phyloP scores from a whole-genome alignment of 345 rosid genomes.

The Citropsis articulata region DNA sequence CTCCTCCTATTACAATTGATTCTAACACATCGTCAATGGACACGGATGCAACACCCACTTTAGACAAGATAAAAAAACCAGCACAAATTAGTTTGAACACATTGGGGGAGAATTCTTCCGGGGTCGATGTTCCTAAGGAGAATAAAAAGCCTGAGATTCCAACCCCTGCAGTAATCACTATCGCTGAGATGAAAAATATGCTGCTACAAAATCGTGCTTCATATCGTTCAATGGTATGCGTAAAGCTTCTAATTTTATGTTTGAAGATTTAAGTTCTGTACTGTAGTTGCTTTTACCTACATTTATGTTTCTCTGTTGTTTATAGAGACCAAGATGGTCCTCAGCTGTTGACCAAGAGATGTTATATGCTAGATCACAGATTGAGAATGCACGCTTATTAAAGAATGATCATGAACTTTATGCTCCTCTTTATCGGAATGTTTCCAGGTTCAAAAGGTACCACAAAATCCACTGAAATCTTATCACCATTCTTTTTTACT shows the following conservation, averaged over 20 bases:
- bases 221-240: conserved; percentile 47
- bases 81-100: conserved; percentile 18
- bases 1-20: conserved; percentile 21
- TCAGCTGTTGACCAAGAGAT: conserved; percentile 61
- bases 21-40: conserved; percentile 23
- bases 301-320: conserved; percentile 17
- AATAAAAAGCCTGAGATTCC: conserved; percentile 32
- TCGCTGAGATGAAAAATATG: conserved; percentile 67
- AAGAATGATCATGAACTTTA: conserved; percentile 50
- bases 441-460: conserved; percentile 79
- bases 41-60: conserved; percentile 19
- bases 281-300: not conserved
- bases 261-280: not conserved
- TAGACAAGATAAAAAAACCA: conserved; percentile 22
- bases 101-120: conserved; percentile 18
- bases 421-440: conserved; percentile 66
- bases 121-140: conserved; percentile 23
- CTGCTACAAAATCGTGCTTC: conserved; percentile 52
- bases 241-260: conserved; percentile 11
- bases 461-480: not conserved
- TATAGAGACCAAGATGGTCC: conserved; percentile 62
- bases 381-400: conserved; percentile 55
- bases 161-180: conserved; percentile 42
- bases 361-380: conserved; percentile 53
- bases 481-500: not conserved